A percentile compares a stretch with the other conserved stretches of the same genome.
Evolutionary conservation across 2,329 filamentous ascomycete species (phyloP).

Genomic region (Pseudogymnoascus sp.): DNA sequence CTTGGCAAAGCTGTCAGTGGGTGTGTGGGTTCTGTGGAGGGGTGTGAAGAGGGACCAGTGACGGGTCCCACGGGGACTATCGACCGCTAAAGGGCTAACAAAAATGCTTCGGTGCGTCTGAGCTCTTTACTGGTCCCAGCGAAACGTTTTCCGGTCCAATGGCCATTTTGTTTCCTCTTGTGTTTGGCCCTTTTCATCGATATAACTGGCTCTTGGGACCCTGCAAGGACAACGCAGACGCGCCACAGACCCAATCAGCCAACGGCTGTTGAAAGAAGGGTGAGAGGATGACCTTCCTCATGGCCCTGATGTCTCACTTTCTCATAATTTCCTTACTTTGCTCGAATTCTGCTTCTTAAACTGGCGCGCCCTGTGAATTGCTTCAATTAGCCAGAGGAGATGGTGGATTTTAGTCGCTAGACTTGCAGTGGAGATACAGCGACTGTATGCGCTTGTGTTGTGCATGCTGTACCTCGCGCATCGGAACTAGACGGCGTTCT

Average conservation of each 20-base stretch:
- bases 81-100: neutral
- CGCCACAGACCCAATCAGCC: slow-evolving; percentile 3
- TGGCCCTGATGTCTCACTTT: neutral
- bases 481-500: slow-evolving; percentile 9
- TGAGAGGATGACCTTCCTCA: slow-evolving; percentile 7
- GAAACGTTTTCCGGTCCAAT: slow-evolving; percentile 1
- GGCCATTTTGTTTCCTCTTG: neutral
- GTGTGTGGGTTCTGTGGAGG: neutral
- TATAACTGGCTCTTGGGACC: slow-evolving; percentile 8
- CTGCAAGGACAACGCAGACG: slow-evolving; percentile 11
- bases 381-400: neutral
- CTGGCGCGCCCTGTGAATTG: neutral
- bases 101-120: neutral
- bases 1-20: slow-evolving; percentile 5
- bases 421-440: slow-evolving; percentile 2
- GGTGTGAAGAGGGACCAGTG: neutral
- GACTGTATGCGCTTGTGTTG: slow-evolving; percentile 5
- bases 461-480: slow-evolving; percentile 10
- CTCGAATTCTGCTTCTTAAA: neutral
- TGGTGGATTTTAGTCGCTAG: neutral
- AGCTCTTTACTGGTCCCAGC: slow-evolving; percentile 1
- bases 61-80: slow-evolving; percentile 1
- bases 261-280: neutral
- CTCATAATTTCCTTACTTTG: neutral
- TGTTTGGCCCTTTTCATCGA: neutral